Evolutionary conservation across 1,284 basidiomycete genomes (phyloP).

Genomic region (Inonotus obliquus): DNA sequence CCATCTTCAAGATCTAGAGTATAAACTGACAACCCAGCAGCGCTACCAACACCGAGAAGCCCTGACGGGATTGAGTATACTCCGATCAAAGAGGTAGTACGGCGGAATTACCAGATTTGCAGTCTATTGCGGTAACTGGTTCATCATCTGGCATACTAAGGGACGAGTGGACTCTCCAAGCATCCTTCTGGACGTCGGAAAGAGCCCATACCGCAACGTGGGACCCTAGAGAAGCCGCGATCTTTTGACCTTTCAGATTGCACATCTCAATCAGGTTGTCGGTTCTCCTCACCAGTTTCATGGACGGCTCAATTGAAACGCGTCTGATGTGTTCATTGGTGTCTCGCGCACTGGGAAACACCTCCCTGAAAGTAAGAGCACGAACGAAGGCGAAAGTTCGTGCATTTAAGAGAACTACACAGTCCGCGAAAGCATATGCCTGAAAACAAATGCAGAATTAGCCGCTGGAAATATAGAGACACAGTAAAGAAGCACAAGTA

Average conservation of each 20-base stretch:
- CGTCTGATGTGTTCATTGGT: conserved; percentile 46
- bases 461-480: background rate
- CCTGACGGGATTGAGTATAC: conserved; percentile 39
- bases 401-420: conserved; percentile 65
- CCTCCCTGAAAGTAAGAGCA: conserved; percentile 71
- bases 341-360: conserved; percentile 56
- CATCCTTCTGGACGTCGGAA: conserved; percentile 52
- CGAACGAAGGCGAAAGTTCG: conserved; percentile 54
- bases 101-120: conserved; percentile 55
- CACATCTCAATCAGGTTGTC: background rate
- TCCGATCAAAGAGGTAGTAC: background rate
- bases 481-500: conserved; percentile 43
- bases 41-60: conserved; percentile 62
- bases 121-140: conserved; percentile 57
- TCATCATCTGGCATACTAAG: conserved; percentile 54
- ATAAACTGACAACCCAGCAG: conserved; percentile 57
- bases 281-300: conserved; percentile 62
- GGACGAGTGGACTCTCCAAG: conserved; percentile 78
- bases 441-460: conserved; percentile 25
- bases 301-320: conserved; percentile 63
- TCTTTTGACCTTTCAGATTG: conserved; percentile 35
- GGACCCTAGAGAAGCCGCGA: conserved; percentile 62
- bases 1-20: conserved; percentile 74
- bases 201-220: conserved; percentile 71
- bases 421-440: conserved; percentile 69